Percentiles rank a stretch among this genome's conserved stretches.
Evolutionary conservation across 169 alveolate species (phyloP).

Genomic region (Plasmodium vivax): DNA sequence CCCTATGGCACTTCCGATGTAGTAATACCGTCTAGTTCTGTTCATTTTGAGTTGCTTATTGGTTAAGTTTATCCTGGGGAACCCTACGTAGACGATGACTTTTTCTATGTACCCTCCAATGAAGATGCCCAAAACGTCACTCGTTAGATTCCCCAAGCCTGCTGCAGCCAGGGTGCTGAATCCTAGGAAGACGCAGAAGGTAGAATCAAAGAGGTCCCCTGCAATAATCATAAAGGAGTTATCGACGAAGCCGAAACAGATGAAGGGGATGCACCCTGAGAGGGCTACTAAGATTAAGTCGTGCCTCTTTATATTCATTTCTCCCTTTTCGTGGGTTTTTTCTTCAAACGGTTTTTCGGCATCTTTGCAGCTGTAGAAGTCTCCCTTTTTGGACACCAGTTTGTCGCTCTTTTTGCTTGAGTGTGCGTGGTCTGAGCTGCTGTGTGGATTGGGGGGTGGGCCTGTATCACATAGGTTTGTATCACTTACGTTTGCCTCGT

Average conservation of each 20-base stretch:
- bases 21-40: constrained; percentile 50
- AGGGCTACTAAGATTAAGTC: constrained; percentile 67
- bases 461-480: not conserved
- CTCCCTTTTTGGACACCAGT: not conserved
- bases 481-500: not conserved
- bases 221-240: constrained; percentile 80
- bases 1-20: constrained; percentile 67
- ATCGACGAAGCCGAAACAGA: constrained; percentile 82
- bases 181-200: constrained; percentile 78
- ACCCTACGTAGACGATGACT: constrained; percentile 10
- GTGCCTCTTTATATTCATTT: constrained; percentile 57
- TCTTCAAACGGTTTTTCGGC: constrained; percentile 30
- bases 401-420: not conserved
- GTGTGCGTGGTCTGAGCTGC: not conserved
- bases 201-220: constrained; percentile 80
- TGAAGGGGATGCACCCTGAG: constrained; percentile 76
- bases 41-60: constrained; percentile 70
- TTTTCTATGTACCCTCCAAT: constrained; percentile 77
- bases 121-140: constrained; percentile 75
- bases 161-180: constrained; percentile 83
- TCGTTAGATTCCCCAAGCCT: constrained; percentile 78
- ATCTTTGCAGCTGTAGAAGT: not conserved
- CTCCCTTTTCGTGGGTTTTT: constrained; percentile 57
- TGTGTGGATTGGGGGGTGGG: not conserved
- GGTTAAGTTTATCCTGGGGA: constrained; percentile 47